Evolutionary conservation across 139 green algal species (phyloP).

Genomic region (Micromonas commoda): DNA sequence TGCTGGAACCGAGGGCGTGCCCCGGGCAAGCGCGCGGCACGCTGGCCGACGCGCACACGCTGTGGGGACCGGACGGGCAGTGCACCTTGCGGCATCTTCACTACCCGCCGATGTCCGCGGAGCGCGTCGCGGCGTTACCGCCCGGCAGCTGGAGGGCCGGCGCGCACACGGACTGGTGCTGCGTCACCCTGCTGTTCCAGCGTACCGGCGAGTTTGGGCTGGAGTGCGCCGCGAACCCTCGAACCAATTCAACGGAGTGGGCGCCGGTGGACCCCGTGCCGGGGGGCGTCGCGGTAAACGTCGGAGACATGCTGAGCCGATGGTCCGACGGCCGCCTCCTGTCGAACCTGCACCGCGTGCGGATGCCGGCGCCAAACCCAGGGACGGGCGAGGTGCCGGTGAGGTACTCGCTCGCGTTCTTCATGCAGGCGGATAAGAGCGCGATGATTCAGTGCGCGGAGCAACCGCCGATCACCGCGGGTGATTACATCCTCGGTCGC

Average conservation of each 20-base stretch:
- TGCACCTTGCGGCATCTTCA: slow-evolving; percentile 22
- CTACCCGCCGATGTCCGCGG: background rate
- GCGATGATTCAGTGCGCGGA: background rate
- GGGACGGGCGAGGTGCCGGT: background rate
- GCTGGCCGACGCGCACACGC: background rate
- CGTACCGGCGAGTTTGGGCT: background rate
- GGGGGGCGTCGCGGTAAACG: slow-evolving; percentile 10
- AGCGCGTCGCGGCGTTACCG: background rate
- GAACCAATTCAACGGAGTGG: background rate
- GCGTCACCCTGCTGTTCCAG: slow-evolving; percentile 10
- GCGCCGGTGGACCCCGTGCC: background rate
- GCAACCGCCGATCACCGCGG: slow-evolving; percentile 1
- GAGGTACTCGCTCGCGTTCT: slow-evolving; percentile 8
- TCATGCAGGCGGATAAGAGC: slow-evolving; percentile 14
- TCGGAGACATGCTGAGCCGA: slow-evolving; percentile 22
- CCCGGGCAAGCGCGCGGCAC: background rate
- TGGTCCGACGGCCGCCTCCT: slow-evolving; percentile 6
- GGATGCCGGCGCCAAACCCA: slow-evolving; percentile 10
- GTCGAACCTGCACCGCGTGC: slow-evolving; percentile 3
- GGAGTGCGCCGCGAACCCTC: slow-evolving; percentile 12
- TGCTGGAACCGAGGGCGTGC: background rate
- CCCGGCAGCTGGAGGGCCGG: slow-evolving; percentile 15
- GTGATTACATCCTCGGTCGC: slow-evolving; percentile 16
- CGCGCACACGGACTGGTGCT: slow-evolving; percentile 19
- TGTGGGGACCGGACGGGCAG: slow-evolving; percentile 16